Base-by-base conservation (phyloP, 2,329 filamentous ascomycete species). In the Trichoderma arundinaceum region DNA sequence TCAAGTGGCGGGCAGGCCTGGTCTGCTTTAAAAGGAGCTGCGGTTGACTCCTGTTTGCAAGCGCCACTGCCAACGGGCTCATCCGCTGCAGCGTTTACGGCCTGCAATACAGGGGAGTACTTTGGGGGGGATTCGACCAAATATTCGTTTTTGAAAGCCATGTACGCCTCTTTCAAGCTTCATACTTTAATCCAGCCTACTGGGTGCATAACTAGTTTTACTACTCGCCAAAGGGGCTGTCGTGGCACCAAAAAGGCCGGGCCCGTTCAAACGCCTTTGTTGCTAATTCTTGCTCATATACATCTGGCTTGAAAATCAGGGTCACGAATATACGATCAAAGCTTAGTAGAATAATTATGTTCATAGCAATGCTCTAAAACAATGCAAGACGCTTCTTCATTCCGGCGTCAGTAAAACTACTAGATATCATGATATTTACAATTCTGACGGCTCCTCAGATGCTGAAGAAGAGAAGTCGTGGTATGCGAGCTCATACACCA, bases 401-500 rank as follows among this genome's bases (percentile, higher is more conserved):
- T 43, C 13, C 12, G 7, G 38, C 4, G 22, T 28, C 7, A 7
- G 28, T 8, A 54, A n/a, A 28, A 12, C 10, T 15, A 33, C 7
- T 15, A 19, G 6, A n/a, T 44, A 60, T 48, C 19, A 49, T 17
- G 43, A 13, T 13, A 48, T 41, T 22, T 57, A 57, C 41, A 41
- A 41, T 15, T 64, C 51, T 12, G 43, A 39, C 4, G 51, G 43
- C 43, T 32, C 43, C 10, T 57, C 52, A 10, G 33, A 38, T 2
- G 32, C 80, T 65, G 84, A 9, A 4, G 22, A 17, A 8, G 43
- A 80, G 71, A 94, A 91, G 67, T 91, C 82, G 19, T 91, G 87
- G 80, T 92, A 92, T 9, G 89, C 92, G 67, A 96, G 84, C 80
- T 97, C 93, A 73, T 94, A 94, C 4, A 89, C 92, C 71, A 96